These are phyloP conservation scores for Talaromyces ruber DNA, from an alignment of 495 filamentous ascomycete species.

Conservation along the genomic window DNA sequence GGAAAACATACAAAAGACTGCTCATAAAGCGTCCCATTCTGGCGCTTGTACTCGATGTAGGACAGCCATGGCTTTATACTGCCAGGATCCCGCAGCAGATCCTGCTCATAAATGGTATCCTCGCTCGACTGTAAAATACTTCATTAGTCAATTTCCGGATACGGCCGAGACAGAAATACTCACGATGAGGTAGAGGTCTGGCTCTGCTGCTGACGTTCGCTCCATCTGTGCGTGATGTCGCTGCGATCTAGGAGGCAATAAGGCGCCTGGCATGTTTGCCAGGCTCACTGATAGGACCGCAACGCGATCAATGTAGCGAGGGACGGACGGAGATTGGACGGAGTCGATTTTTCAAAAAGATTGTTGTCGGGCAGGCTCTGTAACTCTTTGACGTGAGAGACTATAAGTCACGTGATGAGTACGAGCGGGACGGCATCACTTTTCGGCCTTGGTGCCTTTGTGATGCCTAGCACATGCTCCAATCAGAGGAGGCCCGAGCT, in stretches of 20 bases:
- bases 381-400: background rate
- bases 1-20: conserved; percentile 70
- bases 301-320: conserved; percentile 2
- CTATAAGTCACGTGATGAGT: background rate
- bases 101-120: conserved; percentile 93
- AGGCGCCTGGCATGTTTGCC: conserved; percentile 54
- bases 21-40: conserved; percentile 79
- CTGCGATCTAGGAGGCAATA: conserved; percentile 47
- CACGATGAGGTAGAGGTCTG: conserved; percentile 72
- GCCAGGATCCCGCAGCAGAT: conserved; percentile 76
- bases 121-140: conserved; percentile 54
- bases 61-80: conserved; percentile 93
- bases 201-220: conserved; percentile 35
- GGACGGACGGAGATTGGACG: background rate
- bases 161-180: conserved; percentile 23
- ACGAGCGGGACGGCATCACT: background rate
- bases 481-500: conserved; percentile 20
- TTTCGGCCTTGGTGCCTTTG: background rate
- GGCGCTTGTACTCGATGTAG: conserved; percentile 87
- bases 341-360: background rate
- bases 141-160: conserved; percentile 9
- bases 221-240: conserved; percentile 43
- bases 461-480: background rate
- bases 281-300: conserved; percentile 33
- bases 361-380: background rate